Evolutionary conservation across 1,284 basidiomycete genomes (phyloP).

Genomic region (Lentinula novae-zelandiae): DNA sequence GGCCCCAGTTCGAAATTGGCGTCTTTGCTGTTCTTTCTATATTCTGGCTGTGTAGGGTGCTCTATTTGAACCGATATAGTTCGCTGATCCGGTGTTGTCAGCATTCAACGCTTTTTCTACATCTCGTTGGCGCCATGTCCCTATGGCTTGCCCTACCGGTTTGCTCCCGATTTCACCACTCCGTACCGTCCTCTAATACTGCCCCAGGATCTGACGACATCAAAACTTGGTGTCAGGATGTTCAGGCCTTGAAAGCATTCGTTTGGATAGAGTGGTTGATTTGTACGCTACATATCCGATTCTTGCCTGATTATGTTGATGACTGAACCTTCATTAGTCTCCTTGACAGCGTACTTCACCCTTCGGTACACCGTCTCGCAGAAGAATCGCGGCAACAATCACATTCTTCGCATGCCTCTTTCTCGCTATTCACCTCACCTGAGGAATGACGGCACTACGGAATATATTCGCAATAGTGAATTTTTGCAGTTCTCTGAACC

Average conservation of each 20-base stretch:
- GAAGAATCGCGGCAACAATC: constrained; percentile 41
- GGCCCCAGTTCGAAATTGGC: constrained; percentile 45
- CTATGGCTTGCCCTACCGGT: constrained; percentile 48
- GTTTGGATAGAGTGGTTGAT: constrained; percentile 56
- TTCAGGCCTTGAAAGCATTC: constrained; percentile 51
- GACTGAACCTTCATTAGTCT: constrained; percentile 29
- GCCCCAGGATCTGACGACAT: constrained; percentile 41
- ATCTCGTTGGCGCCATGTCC: constrained; percentile 46
- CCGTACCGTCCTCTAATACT: background rate
- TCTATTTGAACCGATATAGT: background rate
- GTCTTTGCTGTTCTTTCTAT: constrained; percentile 41
- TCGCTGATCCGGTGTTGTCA: constrained; percentile 19
- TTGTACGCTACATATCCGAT: constrained; percentile 32
- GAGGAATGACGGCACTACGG: background rate
- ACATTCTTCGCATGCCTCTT: constrained; percentile 48
- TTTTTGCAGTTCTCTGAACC: constrained; percentile 31
- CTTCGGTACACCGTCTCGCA: constrained; percentile 41
- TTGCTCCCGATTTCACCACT: constrained; percentile 12
- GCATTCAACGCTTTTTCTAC: constrained; percentile 61
- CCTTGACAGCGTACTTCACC: constrained; percentile 36
- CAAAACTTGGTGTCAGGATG: constrained; percentile 48
- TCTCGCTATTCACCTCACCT: constrained; percentile 41
- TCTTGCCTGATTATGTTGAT: constrained; percentile 2
- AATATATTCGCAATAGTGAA: constrained; percentile 26
- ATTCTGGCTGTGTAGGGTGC: constrained; percentile 38